A percentile compares a stretch with the other conserved stretches of the same genome.
Conservation (phyloP, 1,284 basidiomycete genomes). For the Naganishia liquefaciens region DNA sequence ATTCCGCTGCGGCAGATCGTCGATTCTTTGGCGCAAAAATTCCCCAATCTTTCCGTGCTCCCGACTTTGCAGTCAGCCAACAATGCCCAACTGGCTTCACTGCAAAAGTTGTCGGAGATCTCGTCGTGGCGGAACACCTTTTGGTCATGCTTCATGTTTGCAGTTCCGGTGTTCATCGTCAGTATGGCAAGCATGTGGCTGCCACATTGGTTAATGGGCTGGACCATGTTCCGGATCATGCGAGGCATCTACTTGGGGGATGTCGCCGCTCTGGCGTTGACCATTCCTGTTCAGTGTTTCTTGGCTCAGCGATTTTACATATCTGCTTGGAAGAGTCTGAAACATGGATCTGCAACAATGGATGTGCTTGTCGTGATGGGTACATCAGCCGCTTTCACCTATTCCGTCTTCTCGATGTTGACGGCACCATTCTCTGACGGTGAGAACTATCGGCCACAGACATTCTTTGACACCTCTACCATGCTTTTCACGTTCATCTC, state of each 20-base stretch:
- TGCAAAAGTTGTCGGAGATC: conserved; percentile 89
- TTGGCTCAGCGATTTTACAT: conserved; percentile 84
- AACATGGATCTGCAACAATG: conserved; percentile 80
- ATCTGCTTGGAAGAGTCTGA: conserved; percentile 85
- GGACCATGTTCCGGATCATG: conserved; percentile 55
- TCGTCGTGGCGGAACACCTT: conserved; percentile 85
- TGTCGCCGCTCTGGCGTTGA: conserved; percentile 75
- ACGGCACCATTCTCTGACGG: conserved; percentile 66
- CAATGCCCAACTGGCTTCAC: conserved; percentile 72
- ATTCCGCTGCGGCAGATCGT: conserved; percentile 81
- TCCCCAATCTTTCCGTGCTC: conserved; percentile 51
- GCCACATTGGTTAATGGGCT: conserved; percentile 55
- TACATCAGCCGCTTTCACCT: conserved; percentile 89
- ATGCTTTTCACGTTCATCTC: conserved; percentile 99
- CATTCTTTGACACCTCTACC: conserved; percentile 98
- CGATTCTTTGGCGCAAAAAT: conserved; percentile 72
- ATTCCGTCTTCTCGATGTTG: conserved; percentile 75
- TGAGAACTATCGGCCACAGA: conserved; percentile 70
- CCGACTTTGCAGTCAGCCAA: conserved; percentile 41
- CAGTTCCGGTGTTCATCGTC: conserved; percentile 88
- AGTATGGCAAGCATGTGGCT: conserved; percentile 77
- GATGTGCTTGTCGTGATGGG: conserved; percentile 96
- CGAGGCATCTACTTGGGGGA: conserved; percentile 80
- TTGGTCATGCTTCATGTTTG: conserved; percentile 72
- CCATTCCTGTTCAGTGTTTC: conserved; percentile 91